These are phyloP conservation scores for Malania oleifera DNA, from an alignment of 164 flowering plant genomes.

Conservation along the genomic window DNA sequence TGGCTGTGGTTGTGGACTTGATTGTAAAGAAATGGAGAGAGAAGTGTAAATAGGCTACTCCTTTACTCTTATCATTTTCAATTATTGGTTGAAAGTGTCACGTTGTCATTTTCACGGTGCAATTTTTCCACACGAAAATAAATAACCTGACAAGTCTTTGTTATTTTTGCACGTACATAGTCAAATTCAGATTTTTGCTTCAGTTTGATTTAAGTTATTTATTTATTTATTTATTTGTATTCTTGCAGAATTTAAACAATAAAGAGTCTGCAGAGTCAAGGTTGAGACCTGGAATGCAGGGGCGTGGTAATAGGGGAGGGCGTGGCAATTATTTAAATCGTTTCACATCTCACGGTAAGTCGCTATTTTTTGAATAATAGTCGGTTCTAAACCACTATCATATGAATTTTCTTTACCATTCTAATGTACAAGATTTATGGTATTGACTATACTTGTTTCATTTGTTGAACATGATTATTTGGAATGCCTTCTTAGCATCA, in stretches of 20 bases:
- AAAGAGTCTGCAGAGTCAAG: constrained; percentile 63
- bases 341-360: constrained; percentile 49
- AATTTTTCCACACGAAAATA: too few species aligned
- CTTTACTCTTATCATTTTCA: neutral
- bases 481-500: neutral
- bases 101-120: neutral
- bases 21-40: neutral
- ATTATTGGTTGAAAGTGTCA: neutral
- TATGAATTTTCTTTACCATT: neutral
- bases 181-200: constrained; percentile 4
- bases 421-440: neutral
- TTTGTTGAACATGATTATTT: neutral
- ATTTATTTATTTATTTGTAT: constrained; percentile 3
- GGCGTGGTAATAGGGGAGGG: constrained; percentile 62
- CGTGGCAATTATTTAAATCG: constrained; percentile 50
- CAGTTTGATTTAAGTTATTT: neutral
- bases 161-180: constrained; percentile 8
- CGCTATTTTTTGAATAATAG: neutral
- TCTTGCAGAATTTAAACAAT: constrained; percentile 44
- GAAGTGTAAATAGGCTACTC: neutral
- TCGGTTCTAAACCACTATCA: neutral
- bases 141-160: too few species aligned
- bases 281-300: constrained; percentile 58
- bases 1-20: neutral
- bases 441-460: neutral